Base-by-base conservation (phyloP, 305 asterid species). In the Rubia balearica region DNA sequence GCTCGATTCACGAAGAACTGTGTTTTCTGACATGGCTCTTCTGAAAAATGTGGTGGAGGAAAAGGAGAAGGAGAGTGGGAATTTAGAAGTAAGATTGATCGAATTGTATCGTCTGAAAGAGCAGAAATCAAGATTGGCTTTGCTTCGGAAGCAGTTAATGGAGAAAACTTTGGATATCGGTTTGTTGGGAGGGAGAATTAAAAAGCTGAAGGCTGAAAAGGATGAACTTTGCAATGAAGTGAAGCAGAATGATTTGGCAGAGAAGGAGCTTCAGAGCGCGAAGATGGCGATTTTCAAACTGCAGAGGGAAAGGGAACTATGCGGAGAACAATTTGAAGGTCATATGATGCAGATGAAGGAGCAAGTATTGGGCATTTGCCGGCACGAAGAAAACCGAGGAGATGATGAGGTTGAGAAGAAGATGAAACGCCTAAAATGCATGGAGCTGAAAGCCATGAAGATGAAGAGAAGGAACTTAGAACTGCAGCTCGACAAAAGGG, bases 401-500 rank as follows among this genome's bases (percentile, higher is more conserved):
- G 19, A 16, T 46, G 41, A 14, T 4, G 21, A 46, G 19, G 40
- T 17, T 61, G 73, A 67, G 7, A 38, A 68, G 73, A 74, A 68
- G 33, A 68, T 68, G 27, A 61, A 14, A 48, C 64, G 21, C 19
- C 56, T 48, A 5, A 61, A 49, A 61, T 41, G n/a, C 46, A 14
- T 48, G 55, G 77, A 68, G 65, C 27, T 68, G 73, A 70, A 68
- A 49, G 77, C 59, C 16, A 10, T 48, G 51, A 53, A 74, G 73
- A 48, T 74, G 43, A 74, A 61, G 69, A 74, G 77, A 68, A 74
- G 21, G 57, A 69, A 68, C 57, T 60, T 42, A 19, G 73, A 68
- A 69, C 77, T 74, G 68, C 69, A 74, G 65, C 46, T 74, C 6
- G 70, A 68, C 46, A 74, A 48, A 24, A 68, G 73, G 59, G 70